Evolutionary conservation across 2,329 filamentous ascomycete genomes (phyloP).

Genomic region (Dactylellina cionopaga): DNA sequence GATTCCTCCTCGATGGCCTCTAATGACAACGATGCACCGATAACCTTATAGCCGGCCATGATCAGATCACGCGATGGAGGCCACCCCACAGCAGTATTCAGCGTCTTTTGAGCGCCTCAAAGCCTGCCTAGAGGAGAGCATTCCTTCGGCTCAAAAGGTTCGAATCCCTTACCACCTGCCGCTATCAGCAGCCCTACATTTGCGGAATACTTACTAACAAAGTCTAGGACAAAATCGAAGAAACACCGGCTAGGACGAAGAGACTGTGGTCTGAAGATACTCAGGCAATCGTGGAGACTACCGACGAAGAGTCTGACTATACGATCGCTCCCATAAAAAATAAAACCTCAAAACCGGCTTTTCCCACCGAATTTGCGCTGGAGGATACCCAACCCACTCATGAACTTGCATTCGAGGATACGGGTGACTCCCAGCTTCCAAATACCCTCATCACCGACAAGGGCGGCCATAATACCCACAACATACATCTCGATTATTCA

Average conservation of each 20-base stretch:
- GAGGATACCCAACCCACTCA: not conserved
- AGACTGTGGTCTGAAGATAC: constrained; percentile 25
- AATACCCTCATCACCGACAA: constrained; percentile 22
- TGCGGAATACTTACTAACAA: constrained; percentile 12
- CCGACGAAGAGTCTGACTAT: constrained; percentile 16
- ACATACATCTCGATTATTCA: constrained; percentile 30
- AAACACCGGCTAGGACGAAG: not conserved
- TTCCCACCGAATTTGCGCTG: not conserved
- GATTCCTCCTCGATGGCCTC: not conserved
- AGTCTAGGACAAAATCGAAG: constrained; percentile 3
- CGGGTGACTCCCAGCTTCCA: constrained; percentile 18
- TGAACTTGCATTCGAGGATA: constrained; percentile 1
- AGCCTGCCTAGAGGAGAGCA: constrained; percentile 1
- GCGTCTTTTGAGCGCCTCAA: constrained; percentile 26
- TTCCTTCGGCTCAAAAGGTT: constrained; percentile 10
- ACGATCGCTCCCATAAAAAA: not conserved
- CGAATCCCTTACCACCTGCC: not conserved
- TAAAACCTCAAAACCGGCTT: constrained; percentile 5
- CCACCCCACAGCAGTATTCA: constrained; percentile 21
- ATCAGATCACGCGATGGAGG: constrained; percentile 9
- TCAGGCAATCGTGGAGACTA: constrained; percentile 4
- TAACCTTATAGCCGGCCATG: not conserved
- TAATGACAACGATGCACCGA: not conserved
- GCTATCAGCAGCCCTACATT: not conserved
- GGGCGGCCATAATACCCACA: not conserved